Conservation (phyloP, 169 alveolate species). For the Eimeria praecox region DNA sequence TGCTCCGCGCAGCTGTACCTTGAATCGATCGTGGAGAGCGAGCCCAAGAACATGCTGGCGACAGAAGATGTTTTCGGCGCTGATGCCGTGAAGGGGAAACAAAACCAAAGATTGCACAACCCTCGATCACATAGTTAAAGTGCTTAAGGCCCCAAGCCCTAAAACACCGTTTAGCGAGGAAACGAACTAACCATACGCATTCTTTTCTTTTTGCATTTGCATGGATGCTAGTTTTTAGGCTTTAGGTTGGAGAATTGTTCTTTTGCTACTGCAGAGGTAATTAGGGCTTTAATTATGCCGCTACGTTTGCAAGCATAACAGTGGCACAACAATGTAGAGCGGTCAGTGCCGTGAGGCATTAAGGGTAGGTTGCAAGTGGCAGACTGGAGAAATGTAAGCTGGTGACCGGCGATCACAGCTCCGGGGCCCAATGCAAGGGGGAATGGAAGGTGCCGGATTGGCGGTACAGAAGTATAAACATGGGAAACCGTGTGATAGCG, state of each 20-base stretch:
- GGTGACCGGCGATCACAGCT: background rate
- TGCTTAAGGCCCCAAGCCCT: background rate
- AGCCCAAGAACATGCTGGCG: slow-evolving; percentile 31
- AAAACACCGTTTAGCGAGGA: background rate
- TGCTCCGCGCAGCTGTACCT: slow-evolving; percentile 5
- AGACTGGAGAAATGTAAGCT: background rate
- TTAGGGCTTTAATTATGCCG: background rate
- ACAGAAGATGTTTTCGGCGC: slow-evolving; percentile 14
- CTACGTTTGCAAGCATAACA: background rate
- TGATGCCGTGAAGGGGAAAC: background rate
- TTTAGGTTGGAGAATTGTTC: background rate
- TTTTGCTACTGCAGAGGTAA: background rate
- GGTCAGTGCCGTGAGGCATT: background rate
- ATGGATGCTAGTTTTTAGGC: background rate
- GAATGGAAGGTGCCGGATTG: too few relatives aligned
- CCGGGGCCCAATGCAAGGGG: too few relatives aligned
- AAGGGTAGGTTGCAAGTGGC: background rate
- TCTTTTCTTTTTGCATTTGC: background rate
- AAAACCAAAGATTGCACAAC: background rate
- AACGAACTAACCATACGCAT: background rate
- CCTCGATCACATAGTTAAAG: background rate
- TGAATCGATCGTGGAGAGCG: slow-evolving; percentile 21
- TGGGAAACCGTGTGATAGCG: background rate
- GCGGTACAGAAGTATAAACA: background rate
- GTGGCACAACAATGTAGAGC: too few relatives aligned